Conservation (phyloP, 345 rosid genomes). For the Gossypium arboreum region DNA sequence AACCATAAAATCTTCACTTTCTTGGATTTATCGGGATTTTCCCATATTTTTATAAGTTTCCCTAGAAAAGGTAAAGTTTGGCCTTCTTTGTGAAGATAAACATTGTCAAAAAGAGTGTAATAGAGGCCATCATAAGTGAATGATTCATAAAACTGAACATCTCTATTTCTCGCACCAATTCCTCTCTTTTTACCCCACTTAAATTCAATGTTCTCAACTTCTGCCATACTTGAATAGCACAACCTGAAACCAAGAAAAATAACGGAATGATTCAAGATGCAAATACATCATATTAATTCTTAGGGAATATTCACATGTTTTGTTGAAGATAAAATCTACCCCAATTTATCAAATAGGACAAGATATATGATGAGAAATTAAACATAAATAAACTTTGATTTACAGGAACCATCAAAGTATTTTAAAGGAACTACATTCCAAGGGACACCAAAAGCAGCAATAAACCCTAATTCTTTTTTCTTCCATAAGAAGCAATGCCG, state of each 20-base stretch:
- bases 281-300: too few species aligned
- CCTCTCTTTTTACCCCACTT: conserved; percentile 71
- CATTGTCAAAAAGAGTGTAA: conserved; percentile 64
- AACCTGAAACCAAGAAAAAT: conserved; percentile 15
- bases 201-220: conserved; percentile 45
- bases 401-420: not conserved
- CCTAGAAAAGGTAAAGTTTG: conserved; percentile 67
- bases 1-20: conserved; percentile 76
- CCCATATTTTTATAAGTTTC: conserved; percentile 73
- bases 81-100: conserved; percentile 38
- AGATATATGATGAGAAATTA: not conserved
- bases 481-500: too few species aligned
- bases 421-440: not conserved
- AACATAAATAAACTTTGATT: not conserved
- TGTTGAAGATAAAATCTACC: not conserved
- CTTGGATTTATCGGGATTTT: conserved; percentile 42
- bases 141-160: conserved; percentile 66
- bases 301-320: too few species aligned
- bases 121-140: conserved; percentile 61
- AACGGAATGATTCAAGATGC: too few species aligned
- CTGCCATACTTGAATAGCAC: conserved; percentile 34
- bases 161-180: conserved; percentile 56
- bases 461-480: too few species aligned
- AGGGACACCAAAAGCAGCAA: too few species aligned
- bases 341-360: not conserved